These are phyloP conservation scores for Pichia sp. DNA, from an alignment of 1,139 yeast species.

Conservation along the genomic window DNA sequence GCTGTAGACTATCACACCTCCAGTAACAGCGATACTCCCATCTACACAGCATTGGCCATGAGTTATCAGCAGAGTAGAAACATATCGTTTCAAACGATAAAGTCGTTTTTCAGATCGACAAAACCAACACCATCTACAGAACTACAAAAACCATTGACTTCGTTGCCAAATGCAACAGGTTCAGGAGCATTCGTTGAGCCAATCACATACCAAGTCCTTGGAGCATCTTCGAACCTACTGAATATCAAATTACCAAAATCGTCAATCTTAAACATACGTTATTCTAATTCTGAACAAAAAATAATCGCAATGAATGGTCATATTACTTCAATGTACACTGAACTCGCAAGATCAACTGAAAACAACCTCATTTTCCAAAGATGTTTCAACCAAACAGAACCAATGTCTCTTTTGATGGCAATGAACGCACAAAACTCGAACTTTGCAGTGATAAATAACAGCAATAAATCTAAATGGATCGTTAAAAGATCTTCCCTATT, in stretches of 20 bases:
- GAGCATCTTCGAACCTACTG: conserved; percentile 42
- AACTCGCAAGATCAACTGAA: conserved; percentile 20
- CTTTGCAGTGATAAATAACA: conserved; percentile 26
- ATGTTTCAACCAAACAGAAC: conserved; percentile 29
- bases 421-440: conserved; percentile 27
- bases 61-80: background rate
- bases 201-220: conserved; percentile 41
- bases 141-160: conserved; percentile 24
- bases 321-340: conserved; percentile 29
- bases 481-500: conserved; percentile 37
- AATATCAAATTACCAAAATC: conserved; percentile 50
- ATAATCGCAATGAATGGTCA: conserved; percentile 48
- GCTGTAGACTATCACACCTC: no score
- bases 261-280: conserved; percentile 39
- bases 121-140: conserved; percentile 12
- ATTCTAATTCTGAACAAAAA: conserved; percentile 40
- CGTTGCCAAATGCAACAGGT: conserved; percentile 35
- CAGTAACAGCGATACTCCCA: no score
- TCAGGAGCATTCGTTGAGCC: conserved; percentile 41
- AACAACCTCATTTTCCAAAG: conserved; percentile 30
- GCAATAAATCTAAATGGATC: conserved; percentile 34
- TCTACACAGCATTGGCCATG: no score
- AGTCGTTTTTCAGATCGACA: conserved; percentile 14
- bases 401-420: conserved; percentile 31
- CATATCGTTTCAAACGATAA: conserved; percentile 13